Base-by-base conservation (phyloP, 805 yeast species). In the Lipomyces spencermartinsiae region DNA sequence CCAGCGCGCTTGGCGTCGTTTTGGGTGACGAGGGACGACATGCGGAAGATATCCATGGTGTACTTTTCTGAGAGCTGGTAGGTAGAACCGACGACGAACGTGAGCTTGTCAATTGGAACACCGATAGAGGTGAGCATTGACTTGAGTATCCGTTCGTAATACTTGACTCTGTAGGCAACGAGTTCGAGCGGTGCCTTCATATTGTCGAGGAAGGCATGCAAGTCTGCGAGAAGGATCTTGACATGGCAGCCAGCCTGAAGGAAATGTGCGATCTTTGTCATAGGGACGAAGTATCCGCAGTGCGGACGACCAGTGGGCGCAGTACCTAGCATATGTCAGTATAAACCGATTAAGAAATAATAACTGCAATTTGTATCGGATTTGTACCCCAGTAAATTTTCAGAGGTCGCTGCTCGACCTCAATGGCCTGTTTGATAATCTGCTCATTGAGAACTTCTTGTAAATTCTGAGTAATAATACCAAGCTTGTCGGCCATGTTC, bases 221-320 rank as follows among this genome's bases (percentile, higher is more conserved):
- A 83, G 78, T 95, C 99, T 16, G 99, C 99, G 73, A 95, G 79
- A 67, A 95, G 84, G 6, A 95, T 95, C 0, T 88, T 92, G 56
- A 95, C 97, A 77, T 92, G 95, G 82, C 97, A 92, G 12, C 98
- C 99, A 19, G 99, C 99, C 76, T 88, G 89, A 79, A 95, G 85
- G 79, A 94, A 92, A 78, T 95, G 93, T 1, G 98, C 98, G 74
- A 95, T 81, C 80, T 95, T 94, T 70, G 96, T 90, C 98, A 95
- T 94, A 63, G 98, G 95, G 51, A 95, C 99, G 77, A 95, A 92
- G 85, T 95, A 95, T 62, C 98, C 99, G 83, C 98, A 93, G 81
- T 95, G 99, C 58, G 98, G 97, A 80, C 87, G 91, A 63, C 99
- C 99, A 4, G 99, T 95, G 69, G 99, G 98, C 7, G 99, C 99